A percentile compares a stretch with the other conserved stretches of the same genome.
Evolutionary conservation across 371 early-diverging fungal species (phyloP).

Genomic region (Mucor sp.): DNA sequence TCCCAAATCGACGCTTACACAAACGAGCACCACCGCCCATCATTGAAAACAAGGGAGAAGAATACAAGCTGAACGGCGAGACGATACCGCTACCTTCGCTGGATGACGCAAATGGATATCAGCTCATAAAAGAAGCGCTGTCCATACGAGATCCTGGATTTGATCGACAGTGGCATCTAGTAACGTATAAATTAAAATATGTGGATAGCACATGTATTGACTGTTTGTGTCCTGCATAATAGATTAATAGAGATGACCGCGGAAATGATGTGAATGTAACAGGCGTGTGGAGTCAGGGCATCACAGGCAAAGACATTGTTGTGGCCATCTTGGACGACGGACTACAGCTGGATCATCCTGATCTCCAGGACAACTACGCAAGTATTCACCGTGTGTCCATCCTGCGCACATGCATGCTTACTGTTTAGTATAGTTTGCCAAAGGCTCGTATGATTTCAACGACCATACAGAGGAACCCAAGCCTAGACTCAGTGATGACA

Average conservation of each 20-base stretch:
- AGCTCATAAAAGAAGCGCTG: conserved; percentile 27
- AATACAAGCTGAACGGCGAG: conserved; percentile 13
- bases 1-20: conserved; percentile 33
- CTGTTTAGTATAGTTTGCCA: conserved; percentile 57
- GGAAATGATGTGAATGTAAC: conserved; percentile 93
- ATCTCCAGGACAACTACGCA: conserved; percentile 87
- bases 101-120: conserved; percentile 7
- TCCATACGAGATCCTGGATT: conserved; percentile 80
- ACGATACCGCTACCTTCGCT: conserved; percentile 5
- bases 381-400: conserved; percentile 22
- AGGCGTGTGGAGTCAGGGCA: conserved; percentile 89
- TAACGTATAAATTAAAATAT: conserved; percentile 24
- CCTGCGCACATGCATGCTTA: background rate
- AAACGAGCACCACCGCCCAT: conserved; percentile 33
- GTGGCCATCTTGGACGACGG: conserved; percentile 97
- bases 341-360: conserved; percentile 81
- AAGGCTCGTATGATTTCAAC: conserved; percentile 95
- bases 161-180: conserved; percentile 85
- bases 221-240: conserved; percentile 22
- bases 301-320: conserved; percentile 87
- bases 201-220: background rate
- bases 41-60: conserved; percentile 21
- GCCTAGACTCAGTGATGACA: conserved; percentile 79
- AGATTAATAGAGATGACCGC: conserved; percentile 69
- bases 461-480: conserved; percentile 73